Evolutionary conservation across 768 basidiomycete genomes (phyloP), one percentile per base, ranked within the genome.

Genomic region (Leucosporidium yakuticum): DNA sequence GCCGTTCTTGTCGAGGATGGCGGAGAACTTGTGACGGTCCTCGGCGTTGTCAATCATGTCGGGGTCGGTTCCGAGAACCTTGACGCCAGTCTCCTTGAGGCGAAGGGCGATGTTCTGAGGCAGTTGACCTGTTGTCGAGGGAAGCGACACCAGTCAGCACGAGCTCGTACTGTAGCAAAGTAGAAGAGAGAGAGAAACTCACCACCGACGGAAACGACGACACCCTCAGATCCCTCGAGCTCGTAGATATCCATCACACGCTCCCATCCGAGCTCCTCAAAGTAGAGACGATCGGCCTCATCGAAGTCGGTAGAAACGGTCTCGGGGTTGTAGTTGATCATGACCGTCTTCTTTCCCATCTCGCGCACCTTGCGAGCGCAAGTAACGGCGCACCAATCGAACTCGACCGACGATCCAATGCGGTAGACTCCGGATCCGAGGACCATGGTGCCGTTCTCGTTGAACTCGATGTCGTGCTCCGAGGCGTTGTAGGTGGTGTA

Each of bases 301-400:
- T 99, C 96, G 79, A 94, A 99, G 79, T 98, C 96, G 65, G 96
- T 99, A 11, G 94, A 97, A 51, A 98, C 96, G 5, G 96, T 99
- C 81, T 99, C 96, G 14, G 95, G 95, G 80, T 98, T 99, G 81
- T 99, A 99, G 83, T 99, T 99, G 84, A 99, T 84, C 95, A 98
- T 98, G 81, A 99, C 87, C 54, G 96, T 97, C 80, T 87, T 87
- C 77, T 89, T 88, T 78, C 94, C 93, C 85, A 92, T 90, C 72
- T 89, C 86, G 75, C 93, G 84, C 63, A 99, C 85, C 78, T 89
- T 89, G 68, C 96, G 84, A 20, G 93, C 92, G 78, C 94, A 98
- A 2, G 95, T 97, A 50, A 99, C 96, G n/a, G 96, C 95, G 78
- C 96, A 99, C 96, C 96, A 99, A 79, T 99, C 96, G 78, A 99